These are phyloP conservation scores for Meredithiella fracta DNA, from an alignment of 2,329 filamentous ascomycete species.

Conservation along the genomic window DNA sequence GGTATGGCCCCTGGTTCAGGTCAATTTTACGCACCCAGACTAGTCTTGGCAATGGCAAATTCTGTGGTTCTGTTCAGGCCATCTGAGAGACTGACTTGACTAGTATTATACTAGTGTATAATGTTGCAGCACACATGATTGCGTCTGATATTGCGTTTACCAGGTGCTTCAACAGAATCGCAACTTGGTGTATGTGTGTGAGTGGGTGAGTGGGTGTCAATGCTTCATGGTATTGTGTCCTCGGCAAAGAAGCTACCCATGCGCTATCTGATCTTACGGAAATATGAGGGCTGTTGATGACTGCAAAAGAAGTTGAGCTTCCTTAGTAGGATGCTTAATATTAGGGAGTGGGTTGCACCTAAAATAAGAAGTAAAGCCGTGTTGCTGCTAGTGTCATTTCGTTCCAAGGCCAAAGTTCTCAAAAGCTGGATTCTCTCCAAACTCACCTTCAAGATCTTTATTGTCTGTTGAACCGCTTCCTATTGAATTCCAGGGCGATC, in stretches of 20 bases:
- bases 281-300: neutral
- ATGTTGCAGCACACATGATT: neutral
- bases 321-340: no score
- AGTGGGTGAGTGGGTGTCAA: neutral
- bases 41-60: slow-evolving; percentile 12
- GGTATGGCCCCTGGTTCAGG: neutral
- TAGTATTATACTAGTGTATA: neutral
- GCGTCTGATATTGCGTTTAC: neutral
- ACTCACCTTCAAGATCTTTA: neutral
- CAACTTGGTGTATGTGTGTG: no score
- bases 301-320: no score
- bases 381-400: no score
- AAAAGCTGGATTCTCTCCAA: no score
- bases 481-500: neutral
- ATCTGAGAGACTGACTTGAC: neutral
- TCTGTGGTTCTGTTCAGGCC: neutral
- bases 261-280: slow-evolving; percentile 10
- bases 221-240: neutral
- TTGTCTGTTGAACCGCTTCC: neutral
- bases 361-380: neutral
- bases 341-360: no score
- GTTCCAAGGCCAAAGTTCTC: no score
- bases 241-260: neutral
- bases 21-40: slow-evolving; percentile 9
- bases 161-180: neutral